A percentile compares a stretch with the other conserved stretches of the same genome.
Conservation (phyloP, 345 rosid species). For the Gossypium arboreum region DNA sequence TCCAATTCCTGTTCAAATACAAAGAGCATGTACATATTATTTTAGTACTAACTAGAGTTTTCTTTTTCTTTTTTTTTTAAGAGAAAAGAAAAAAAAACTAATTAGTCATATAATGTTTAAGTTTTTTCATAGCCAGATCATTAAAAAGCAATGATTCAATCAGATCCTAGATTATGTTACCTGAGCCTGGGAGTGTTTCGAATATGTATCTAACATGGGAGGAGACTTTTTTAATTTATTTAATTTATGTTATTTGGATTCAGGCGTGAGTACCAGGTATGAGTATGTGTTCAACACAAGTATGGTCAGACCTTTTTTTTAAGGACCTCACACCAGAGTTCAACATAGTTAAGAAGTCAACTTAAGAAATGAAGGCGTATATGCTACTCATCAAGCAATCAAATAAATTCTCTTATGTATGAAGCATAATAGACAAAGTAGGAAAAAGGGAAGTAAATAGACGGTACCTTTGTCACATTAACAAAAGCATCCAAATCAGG, state of each 20-base stretch:
- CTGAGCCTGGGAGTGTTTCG: neutral
- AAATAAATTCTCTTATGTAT: neutral
- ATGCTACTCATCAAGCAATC: neutral
- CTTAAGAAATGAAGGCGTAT: neutral
- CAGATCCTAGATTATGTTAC: too few species aligned
- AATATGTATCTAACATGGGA: neutral
- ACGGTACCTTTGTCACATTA: constrained; percentile 62
- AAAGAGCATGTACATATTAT: neutral
- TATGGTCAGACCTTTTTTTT: neutral
- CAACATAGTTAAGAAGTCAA: neutral
- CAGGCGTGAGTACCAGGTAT: neutral
- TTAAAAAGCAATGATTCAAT: neutral
- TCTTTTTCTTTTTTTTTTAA: neutral
- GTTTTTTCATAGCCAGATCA: neutral
- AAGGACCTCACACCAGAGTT: neutral
- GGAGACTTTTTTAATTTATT: neutral
- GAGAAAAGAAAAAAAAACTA: neutral
- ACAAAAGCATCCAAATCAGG: constrained; percentile 78
- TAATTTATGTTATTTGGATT: neutral
- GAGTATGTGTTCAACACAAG: neutral
- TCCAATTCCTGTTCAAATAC: constrained; percentile 56
- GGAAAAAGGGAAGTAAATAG: neutral
- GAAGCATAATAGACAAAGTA: neutral
- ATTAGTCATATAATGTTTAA: neutral
- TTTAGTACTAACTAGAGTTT: neutral